phyloP scores from a whole-genome alignment of 805 yeast genomes.

The Nakazawaea wyomingensis region DNA sequence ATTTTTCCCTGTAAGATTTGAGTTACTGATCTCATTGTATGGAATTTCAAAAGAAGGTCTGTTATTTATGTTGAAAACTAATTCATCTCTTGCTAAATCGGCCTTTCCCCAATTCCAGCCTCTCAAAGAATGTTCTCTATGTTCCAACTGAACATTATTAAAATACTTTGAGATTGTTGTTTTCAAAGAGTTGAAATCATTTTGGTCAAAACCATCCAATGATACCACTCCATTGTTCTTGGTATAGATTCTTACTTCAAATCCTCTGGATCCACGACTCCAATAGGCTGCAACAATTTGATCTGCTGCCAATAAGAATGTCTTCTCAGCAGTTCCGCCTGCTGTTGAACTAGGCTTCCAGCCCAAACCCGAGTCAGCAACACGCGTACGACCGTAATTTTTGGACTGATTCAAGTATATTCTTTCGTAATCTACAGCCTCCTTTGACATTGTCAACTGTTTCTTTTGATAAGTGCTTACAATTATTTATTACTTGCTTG shows the following conservation, averaged over 20 bases:
- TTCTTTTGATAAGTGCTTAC: too few species aligned
- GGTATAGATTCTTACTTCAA: constrained; percentile 83
- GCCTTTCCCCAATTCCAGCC: constrained; percentile 99
- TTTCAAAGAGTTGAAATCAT: constrained; percentile 76
- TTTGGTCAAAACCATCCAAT: constrained; percentile 88
- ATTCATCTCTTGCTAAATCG: constrained; percentile 87
- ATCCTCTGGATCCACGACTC: constrained; percentile 93
- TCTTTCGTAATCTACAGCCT: constrained; percentile 71
- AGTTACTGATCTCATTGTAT: constrained; percentile 69
- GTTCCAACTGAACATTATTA: constrained; percentile 63
- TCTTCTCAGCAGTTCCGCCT: constrained; percentile 37
- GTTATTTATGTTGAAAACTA: constrained; percentile 79
- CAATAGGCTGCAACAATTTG: constrained; percentile 78
- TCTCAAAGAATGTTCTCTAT: constrained; percentile 83
- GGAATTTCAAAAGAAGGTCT: constrained; percentile 92
- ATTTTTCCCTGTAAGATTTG: constrained; percentile 85
- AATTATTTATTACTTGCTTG: too few species aligned
- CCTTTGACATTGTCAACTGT: constrained; percentile 8
- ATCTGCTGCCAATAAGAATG: constrained; percentile 77
- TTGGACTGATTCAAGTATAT: constrained; percentile 86
- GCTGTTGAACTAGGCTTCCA: constrained; percentile 71
- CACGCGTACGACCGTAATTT: constrained; percentile 81
- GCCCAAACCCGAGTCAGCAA: constrained; percentile 95
- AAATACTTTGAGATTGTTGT: constrained; percentile 79
- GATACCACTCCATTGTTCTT: constrained; percentile 80